Conservation (phyloP, 331 rosid genomes). For the Ulmus americana region DNA sequence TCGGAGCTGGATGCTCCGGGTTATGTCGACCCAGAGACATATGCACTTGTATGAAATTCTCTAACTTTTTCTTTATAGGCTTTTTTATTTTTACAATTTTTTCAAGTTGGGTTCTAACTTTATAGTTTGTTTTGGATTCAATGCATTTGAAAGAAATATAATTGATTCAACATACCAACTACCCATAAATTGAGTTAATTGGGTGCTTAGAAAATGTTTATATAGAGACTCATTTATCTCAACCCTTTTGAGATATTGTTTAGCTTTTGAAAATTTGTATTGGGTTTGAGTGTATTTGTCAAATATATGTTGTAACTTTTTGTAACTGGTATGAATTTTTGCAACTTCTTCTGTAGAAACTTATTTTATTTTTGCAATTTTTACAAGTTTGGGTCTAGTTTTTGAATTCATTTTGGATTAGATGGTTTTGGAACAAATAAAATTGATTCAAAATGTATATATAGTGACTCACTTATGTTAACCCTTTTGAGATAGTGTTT, state of each 20-base stretch:
- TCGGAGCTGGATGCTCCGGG: conserved; percentile 69
- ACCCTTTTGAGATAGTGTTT: neutral
- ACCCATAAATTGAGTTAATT: no score
- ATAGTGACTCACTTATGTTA: no score
- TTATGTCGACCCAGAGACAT: conserved; percentile 56
- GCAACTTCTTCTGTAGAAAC: neutral
- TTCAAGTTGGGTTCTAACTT: neutral
- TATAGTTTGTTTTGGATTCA: neutral
- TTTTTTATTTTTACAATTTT: neutral
- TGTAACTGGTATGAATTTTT: conserved; percentile 32
- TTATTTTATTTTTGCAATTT: neutral
- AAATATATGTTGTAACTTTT: no score
- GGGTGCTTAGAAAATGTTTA: no score
- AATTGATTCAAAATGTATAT: neutral
- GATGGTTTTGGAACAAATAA: neutral
- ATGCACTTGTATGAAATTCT: conserved; percentile 40
- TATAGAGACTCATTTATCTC: no score
- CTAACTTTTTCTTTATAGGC: neutral
- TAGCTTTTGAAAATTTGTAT: no score
- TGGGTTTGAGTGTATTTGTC: no score
- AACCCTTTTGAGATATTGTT: no score
- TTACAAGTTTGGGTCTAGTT: neutral
- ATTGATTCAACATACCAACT: neutral
- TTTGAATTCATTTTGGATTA: neutral
- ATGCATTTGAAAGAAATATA: neutral